Evolutionary conservation across 345 rosid genomes (phyloP).

Genomic region (Lepidium didymum): DNA sequence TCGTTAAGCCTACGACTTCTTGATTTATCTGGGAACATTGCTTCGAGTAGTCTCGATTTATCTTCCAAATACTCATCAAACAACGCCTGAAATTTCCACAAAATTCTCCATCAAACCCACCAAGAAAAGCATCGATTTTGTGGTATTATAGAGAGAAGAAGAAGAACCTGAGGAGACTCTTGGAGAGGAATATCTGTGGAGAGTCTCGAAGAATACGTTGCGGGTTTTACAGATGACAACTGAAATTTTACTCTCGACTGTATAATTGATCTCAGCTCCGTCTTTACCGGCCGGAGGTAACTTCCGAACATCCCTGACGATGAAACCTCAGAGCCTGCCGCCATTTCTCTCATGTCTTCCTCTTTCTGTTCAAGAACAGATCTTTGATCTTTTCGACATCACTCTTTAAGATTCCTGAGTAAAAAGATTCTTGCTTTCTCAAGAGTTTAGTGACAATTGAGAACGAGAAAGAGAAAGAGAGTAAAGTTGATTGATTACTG

Average conservation of each 20-base stretch:
- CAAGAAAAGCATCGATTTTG: not conserved
- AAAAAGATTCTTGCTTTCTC: not conserved
- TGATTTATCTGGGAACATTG: constrained; percentile 70
- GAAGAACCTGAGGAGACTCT: constrained; percentile 71
- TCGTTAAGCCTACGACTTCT: constrained; percentile 60
- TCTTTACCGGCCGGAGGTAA: constrained; percentile 17
- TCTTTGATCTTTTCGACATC: not conserved
- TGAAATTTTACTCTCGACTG: constrained; percentile 31
- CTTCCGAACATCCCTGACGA: constrained; percentile 26
- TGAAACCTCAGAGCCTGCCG: constrained; percentile 18
- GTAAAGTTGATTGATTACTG: not conserved
- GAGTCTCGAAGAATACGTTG: constrained; percentile 58
- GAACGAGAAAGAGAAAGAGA: not conserved
- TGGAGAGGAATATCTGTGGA: constrained; percentile 72
- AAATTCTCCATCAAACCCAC: not conserved
- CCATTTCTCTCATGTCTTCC: constrained; percentile 26
- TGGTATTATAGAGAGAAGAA: not conserved
- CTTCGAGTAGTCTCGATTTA: constrained; percentile 66
- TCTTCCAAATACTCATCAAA: constrained; percentile 83
- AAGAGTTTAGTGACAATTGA: not conserved
- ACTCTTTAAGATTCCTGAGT: not conserved
- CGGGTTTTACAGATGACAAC: constrained; percentile 30
- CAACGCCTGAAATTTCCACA: constrained; percentile 42
- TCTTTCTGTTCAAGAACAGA: not conserved
- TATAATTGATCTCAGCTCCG: constrained; percentile 16